Base-by-base conservation (phyloP, 2,329 filamentous ascomycete species). In the Ilyonectria robusta region DNA sequence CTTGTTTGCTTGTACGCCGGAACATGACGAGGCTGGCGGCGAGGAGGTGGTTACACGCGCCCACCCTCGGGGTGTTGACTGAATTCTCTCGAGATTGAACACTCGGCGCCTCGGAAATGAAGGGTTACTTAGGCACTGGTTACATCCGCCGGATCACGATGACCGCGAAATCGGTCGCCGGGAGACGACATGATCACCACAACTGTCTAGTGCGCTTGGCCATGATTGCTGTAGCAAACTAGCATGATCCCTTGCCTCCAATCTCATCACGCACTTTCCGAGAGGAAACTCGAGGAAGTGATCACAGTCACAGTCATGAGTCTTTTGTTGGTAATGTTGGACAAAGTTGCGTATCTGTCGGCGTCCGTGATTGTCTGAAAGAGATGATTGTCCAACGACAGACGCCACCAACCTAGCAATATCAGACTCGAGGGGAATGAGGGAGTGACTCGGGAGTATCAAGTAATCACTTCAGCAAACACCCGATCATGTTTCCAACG, bases 1-100 rank as follows among this genome's bases (percentile, higher is more conserved):
- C 6, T 51, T 15, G 48, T 11, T 13, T 15, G 48, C 9, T 13
- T 70, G 64, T 71, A 37, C 58, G 48, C 59, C 66, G 66, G 46
- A 53, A 31, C 51, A 35, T 58, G 59, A 71, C 50, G 63, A 53
- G 62, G n/a, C 46, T 21, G 44, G 47, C 23, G 51, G 59, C 23
- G 9, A 53, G 50, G 21, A 8, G 50, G n/a, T 13, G 10, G 50
- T 53, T 35, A 37, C 50, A 53, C 50, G 15, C 31, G 11, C 50
- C 31, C n/a, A 8, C n/a, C 9, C 26, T 17, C 29, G n/a, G 29
- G 51, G 58, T 40, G 48, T 59, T 50, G 44, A 21, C 21, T 42
- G 55, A 67, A 51, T 59, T 47, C 47, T 59, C 15, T 29, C 11
- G 2, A 40, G 21, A 29, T 2, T 26, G 4, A 23, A 26, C 29